Percentiles rank a stretch among this genome's conserved stretches.
phyloP scores from a whole-genome alignment of 441 rosid species.

The Populus hybrid region DNA sequence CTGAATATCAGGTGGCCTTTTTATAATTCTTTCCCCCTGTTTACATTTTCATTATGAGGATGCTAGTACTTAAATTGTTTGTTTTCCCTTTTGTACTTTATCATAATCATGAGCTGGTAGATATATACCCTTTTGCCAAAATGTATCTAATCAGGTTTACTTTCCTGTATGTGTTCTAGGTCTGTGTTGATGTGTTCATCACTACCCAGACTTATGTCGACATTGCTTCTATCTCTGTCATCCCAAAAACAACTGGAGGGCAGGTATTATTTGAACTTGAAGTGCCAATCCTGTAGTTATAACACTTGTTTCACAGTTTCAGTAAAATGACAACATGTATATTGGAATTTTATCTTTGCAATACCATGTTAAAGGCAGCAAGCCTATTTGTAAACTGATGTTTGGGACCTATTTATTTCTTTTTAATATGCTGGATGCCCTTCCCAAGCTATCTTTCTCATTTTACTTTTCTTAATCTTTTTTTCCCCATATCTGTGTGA shows the following conservation, averaged over 20 bases:
- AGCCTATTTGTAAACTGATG: background rate
- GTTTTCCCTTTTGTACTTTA: background rate
- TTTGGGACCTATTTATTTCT: background rate
- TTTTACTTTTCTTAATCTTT: background rate
- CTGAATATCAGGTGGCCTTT: constrained; percentile 80
- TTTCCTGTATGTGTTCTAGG: constrained; percentile 42
- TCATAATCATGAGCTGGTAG: constrained; percentile 4
- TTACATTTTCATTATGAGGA: background rate
- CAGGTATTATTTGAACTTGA: constrained; percentile 44
- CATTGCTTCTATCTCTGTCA: constrained; percentile 81
- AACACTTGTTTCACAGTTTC: background rate
- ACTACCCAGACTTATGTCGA: constrained; percentile 83
- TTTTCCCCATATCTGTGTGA: background rate
- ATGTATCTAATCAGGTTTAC: constrained; percentile 4
- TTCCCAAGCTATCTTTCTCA: background rate
- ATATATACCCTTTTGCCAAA: constrained; percentile 4
- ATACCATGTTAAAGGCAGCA: background rate
- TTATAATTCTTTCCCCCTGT: background rate
- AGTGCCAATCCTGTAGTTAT: background rate
- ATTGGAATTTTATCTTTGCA: background rate
- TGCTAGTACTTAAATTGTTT: background rate
- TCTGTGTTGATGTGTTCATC: constrained; percentile 83
- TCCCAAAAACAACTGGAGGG: constrained; percentile 92
- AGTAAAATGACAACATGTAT: background rate
- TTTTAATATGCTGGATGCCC: background rate